A percentile compares a stretch with the other conserved stretches of the same genome.
phyloP scores from a whole-genome alignment of 148 eudicot genomes.

The Gaultheria prostrata region DNA sequence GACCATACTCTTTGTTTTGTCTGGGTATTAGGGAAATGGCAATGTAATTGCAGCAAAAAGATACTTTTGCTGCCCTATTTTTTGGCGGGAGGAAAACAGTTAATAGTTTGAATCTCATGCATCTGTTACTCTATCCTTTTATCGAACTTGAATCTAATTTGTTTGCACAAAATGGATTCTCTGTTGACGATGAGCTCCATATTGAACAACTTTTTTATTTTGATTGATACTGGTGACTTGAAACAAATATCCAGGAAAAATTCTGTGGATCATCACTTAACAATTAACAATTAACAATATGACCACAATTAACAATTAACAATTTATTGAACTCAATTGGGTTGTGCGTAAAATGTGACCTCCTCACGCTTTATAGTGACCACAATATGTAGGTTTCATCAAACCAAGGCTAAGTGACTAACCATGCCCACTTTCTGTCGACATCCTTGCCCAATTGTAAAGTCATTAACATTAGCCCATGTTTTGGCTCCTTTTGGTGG shows the following conservation, averaged over 20 bases:
- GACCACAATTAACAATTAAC: background rate
- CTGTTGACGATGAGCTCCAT: background rate
- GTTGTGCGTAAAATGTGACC: background rate
- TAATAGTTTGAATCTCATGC: background rate
- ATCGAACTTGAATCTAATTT: background rate
- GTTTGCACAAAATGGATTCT: background rate
- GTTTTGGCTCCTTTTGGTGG: background rate
- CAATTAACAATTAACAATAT: background rate
- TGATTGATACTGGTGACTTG: background rate
- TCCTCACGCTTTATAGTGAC: background rate
- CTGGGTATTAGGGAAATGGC: background rate
- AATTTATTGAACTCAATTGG: background rate
- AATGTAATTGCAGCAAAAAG: background rate
- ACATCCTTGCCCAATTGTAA: background rate
- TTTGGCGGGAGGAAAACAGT: background rate
- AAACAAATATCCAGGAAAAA: background rate
- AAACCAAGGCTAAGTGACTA: background rate
- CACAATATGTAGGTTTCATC: background rate
- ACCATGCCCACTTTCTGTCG: background rate
- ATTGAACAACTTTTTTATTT: background rate
- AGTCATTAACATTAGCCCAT: background rate
- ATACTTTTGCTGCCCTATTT: background rate
- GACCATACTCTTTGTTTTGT: background rate
- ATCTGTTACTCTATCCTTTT: background rate
- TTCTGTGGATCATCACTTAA: background rate